Conservation (phyloP, 306 rosid species). For the Fragaria vesca region DNA sequence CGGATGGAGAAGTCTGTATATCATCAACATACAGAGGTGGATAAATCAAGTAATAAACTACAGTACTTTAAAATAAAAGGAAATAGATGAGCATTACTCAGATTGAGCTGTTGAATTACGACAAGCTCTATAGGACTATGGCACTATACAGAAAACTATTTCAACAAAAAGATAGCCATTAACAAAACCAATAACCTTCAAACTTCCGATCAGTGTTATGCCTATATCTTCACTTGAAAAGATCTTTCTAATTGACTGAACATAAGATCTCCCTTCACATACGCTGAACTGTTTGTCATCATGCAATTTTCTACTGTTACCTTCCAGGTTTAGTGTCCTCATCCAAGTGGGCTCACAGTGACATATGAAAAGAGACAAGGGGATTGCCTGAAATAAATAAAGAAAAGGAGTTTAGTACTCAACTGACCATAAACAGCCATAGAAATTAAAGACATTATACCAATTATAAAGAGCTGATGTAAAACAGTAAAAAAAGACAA, state of each 20-base stretch:
- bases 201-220: conserved; percentile 61
- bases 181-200: conserved; percentile 52
- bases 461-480: conserved; percentile 10
- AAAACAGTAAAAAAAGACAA: conserved; percentile 12
- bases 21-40: conserved; percentile 16
- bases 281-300: conserved; percentile 38
- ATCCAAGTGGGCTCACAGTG: conserved; percentile 46
- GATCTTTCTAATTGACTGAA: conserved; percentile 48
- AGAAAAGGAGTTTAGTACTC: not conserved
- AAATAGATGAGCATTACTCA: not conserved
- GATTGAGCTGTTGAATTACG: conserved; percentile 9
- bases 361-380: conserved; percentile 44
- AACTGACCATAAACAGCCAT: not conserved
- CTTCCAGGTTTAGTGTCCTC: conserved; percentile 38
- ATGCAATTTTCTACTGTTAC: conserved; percentile 26
- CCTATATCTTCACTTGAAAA: conserved; percentile 64
- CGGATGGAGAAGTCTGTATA: conserved; percentile 60
- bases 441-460: not conserved
- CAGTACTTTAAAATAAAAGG: not conserved
- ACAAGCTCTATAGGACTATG: not conserved
- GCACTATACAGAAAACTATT: not conserved
- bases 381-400: conserved; percentile 55
- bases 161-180: conserved; percentile 12
- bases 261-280: conserved; percentile 43
- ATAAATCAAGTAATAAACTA: conserved; percentile 12